These are phyloP conservation scores for Fistulinella prunicolor DNA, from an alignment of 768 basidiomycete species.

Conservation along the genomic window DNA sequence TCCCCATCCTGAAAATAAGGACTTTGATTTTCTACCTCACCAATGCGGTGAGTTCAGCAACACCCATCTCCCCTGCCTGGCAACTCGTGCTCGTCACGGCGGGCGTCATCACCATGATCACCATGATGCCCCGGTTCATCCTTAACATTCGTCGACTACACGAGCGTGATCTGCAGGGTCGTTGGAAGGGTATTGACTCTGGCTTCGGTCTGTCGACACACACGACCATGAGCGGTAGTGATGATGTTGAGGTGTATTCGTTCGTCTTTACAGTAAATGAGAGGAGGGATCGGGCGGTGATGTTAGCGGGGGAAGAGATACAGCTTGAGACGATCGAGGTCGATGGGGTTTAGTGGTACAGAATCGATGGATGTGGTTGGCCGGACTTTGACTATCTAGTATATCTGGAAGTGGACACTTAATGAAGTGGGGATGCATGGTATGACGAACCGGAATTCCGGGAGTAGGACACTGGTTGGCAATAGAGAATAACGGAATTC, in stretches of 20 bases:
- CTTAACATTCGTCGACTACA: not conserved
- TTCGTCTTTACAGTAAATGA: not conserved
- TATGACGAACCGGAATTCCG: too few relatives aligned
- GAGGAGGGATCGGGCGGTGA: not conserved
- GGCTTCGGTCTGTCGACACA: not conserved
- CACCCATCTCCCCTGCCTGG: not conserved
- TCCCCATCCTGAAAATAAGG: too few relatives aligned
- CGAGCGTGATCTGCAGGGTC: not conserved
- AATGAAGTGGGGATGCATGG: too few relatives aligned
- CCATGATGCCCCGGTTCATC: not conserved
- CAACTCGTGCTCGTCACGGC: not conserved
- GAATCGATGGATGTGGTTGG: too few relatives aligned
- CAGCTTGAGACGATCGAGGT: too few relatives aligned
- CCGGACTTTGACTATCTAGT: too few relatives aligned
- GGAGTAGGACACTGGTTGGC: conserved; percentile 49
- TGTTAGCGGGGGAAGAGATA: too few relatives aligned
- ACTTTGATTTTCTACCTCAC: not conserved
- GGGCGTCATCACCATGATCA: not conserved
- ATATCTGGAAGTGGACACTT: too few relatives aligned
- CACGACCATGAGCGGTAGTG: not conserved
- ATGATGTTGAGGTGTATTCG: not conserved
- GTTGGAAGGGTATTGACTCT: not conserved
- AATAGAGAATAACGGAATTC: conserved; percentile 51
- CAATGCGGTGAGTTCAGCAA: not conserved
- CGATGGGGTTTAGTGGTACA: too few relatives aligned